Evolutionary conservation across 139 green algal genomes (phyloP).

Genomic region (Mesostigma viride): DNA sequence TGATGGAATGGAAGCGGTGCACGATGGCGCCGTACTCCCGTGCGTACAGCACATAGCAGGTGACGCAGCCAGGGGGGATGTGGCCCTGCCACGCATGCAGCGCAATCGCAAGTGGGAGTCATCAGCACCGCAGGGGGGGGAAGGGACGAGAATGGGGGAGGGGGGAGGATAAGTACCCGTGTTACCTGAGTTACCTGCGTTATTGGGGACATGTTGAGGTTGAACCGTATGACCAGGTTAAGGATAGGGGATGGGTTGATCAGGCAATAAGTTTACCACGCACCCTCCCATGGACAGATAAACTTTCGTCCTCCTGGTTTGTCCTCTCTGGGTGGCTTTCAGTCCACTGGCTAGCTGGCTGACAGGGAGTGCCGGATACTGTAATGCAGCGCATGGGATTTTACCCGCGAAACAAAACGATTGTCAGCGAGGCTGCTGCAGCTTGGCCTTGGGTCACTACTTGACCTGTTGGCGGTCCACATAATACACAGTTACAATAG

Average conservation of each 20-base stretch:
- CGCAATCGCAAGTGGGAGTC: not conserved
- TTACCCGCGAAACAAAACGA: too few relatives aligned
- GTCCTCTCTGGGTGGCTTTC: too few relatives aligned
- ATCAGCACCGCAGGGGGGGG: not conserved
- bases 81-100: too few relatives aligned
- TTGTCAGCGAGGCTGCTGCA: too few relatives aligned
- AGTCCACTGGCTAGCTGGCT: too few relatives aligned
- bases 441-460: too few relatives aligned
- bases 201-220: not conserved
- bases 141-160: not conserved
- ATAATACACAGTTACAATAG: too few relatives aligned
- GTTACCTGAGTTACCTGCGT: not conserved
- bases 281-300: too few relatives aligned
- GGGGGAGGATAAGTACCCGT: not conserved
- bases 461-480: too few relatives aligned
- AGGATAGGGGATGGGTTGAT: not conserved
- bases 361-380: too few relatives aligned
- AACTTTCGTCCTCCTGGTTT: too few relatives aligned
- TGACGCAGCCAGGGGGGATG: slow-evolving; percentile 19
- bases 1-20: slow-evolving; percentile 4
- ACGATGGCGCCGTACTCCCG: slow-evolving; percentile 7
- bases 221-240: not conserved
- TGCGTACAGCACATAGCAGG: slow-evolving; percentile 11
- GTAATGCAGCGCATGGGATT: too few relatives aligned
- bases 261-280: not conserved